Evolutionary conservation across 225 moss, liverwort and hornwort species (phyloP), one percentile per base, ranked within the genome.

Genomic region (Pleurozium schreberi): DNA sequence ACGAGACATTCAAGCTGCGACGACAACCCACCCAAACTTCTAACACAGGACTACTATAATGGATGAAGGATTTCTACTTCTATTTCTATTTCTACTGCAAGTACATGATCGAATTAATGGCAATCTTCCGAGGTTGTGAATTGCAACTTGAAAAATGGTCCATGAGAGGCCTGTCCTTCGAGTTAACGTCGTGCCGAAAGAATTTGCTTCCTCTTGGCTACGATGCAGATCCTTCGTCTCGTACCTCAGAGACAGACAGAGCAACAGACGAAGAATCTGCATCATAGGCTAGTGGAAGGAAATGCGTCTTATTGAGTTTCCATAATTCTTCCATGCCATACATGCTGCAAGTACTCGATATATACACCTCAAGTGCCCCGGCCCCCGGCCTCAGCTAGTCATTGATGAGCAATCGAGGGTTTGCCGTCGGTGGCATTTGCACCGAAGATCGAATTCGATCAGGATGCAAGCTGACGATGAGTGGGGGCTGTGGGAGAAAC

Each of bases 141-240:
- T 27, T 26, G 66, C 18, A 34, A 34, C 43, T 42, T 55, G 63
- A 14, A 60, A n/a, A 26, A 31, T 63, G 40, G 23, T 18, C 16
- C n/a, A 65, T 28, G 12, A 26, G 26, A 50, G 81, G 10, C 8
- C 22, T 10, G 20, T 14, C 81, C 45, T 36, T 17, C 11, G 31
- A 34, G 55, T n/a, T n/a, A n/a, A n/a, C n/a, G n/a, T n/a, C 5
- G 57, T 13, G 40, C 9, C 38, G 30, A 1, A 17, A 18, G 27
- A 82, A 87, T 91, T 87, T 84, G 50, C 89, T 80, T 89, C 87
- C 87, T 42, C 91, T 89, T 81, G 89, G 43, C 89, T 89, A 91
- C 87, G 87, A 91, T 91, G 91, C 91, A 91, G 91, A 91, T 4
- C 47, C 91, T 89, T 85, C 91, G 83, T 91, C 89, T 84, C 34